phyloP scores from a whole-genome alignment of 202 grass and related monocot genomes.

The Panicum hallii region DNA sequence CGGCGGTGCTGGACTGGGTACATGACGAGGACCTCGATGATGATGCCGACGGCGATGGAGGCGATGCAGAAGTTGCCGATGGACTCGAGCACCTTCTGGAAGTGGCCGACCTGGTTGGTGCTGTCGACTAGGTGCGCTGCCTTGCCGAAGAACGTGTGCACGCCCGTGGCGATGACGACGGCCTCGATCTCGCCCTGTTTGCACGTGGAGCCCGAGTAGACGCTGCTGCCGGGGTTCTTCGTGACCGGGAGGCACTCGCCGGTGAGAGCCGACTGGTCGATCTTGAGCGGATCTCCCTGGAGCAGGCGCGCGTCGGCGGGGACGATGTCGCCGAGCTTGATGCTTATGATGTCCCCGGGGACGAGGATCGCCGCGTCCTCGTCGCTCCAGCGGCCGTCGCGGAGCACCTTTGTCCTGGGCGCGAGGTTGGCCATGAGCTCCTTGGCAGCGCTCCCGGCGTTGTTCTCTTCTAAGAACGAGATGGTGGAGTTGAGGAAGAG shows the following conservation, averaged over 20 bases:
- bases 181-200: conserved; percentile 80
- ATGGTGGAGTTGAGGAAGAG: conserved; percentile 65
- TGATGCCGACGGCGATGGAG: conserved; percentile 50
- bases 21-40: conserved; percentile 67
- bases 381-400: conserved; percentile 62
- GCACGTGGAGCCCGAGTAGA: conserved; percentile 72
- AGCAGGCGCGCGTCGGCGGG: conserved; percentile 82
- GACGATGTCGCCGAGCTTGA: conserved; percentile 98
- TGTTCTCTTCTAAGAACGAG: conserved; percentile 61
- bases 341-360: conserved; percentile 80
- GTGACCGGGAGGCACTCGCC: conserved; percentile 78
- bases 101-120: conserved; percentile 80
- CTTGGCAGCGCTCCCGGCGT: conserved; percentile 64
- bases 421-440: conserved; percentile 71
- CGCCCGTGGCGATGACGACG: conserved; percentile 68
- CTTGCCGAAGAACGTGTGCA: conserved; percentile 83
- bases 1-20: conserved; percentile 62
- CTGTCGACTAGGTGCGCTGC: conserved; percentile 79
- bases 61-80: conserved; percentile 82
- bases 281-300: conserved; percentile 84
- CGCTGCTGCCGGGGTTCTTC: conserved; percentile 47
- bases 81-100: conserved; percentile 67
- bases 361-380: conserved; percentile 64
- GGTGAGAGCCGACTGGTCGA: conserved; percentile 87
- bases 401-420: conserved; percentile 66